phyloP scores from a whole-genome alignment of 305 asterid genomes.

The Fraxinus greggii region DNA sequence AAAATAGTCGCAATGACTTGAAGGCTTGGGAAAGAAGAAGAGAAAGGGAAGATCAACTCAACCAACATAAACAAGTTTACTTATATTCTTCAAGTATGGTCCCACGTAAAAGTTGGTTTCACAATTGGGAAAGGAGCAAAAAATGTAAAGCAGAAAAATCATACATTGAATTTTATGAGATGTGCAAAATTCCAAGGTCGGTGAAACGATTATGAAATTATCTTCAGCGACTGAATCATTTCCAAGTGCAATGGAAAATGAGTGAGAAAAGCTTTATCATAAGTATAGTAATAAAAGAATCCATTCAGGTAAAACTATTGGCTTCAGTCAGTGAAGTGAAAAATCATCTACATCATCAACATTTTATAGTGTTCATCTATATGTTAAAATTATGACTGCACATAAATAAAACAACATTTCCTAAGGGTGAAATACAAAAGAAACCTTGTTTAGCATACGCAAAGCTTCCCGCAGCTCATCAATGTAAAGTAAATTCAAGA shows the following conservation, averaged over 20 bases:
- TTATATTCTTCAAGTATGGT: not conserved
- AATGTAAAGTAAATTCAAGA: slow-evolving; percentile 57
- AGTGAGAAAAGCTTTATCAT: slow-evolving; percentile 12
- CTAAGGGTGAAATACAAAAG: not conserved
- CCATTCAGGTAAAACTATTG: slow-evolving; percentile 6
- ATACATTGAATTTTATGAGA: not conserved
- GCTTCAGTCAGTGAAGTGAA: slow-evolving; percentile 2
- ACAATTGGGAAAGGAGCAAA: not conserved
- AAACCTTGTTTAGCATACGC: slow-evolving; percentile 60
- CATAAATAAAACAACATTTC: not conserved
- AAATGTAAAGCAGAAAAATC: not conserved
- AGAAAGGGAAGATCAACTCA: not conserved
- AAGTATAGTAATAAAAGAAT: not conserved
- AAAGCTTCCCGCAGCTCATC: slow-evolving; percentile 75
- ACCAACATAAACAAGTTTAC: slow-evolving; percentile 1
- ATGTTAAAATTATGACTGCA: slow-evolving; percentile 14
- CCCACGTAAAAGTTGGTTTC: not conserved
- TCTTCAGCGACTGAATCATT: slow-evolving; percentile 22
- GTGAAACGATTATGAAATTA: slow-evolving; percentile 7
- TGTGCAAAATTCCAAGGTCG: not conserved
- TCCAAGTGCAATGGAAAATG: not conserved
- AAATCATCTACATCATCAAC: not conserved
- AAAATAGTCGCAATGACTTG: not conserved
- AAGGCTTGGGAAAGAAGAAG: not conserved
- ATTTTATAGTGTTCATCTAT: not conserved